These are phyloP conservation scores for Salix viminalis DNA, from an alignment of 345 rosid genomes.

Conservation along the genomic window DNA sequence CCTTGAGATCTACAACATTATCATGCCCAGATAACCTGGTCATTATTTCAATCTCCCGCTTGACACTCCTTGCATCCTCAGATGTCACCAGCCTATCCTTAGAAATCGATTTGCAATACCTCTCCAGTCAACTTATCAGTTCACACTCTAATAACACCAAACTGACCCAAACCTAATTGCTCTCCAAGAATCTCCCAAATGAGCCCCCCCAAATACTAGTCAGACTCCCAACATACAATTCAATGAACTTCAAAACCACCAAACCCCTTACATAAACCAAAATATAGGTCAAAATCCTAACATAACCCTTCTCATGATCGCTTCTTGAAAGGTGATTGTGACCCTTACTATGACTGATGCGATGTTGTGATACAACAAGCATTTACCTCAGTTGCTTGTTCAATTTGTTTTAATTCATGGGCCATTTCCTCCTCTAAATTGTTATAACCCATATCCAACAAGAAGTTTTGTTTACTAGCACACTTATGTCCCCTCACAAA, in stretches of 20 bases:
- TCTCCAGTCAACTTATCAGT: constrained; percentile 53
- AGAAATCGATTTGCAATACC: constrained; percentile 58
- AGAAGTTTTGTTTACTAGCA: no score
- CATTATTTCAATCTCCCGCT: constrained; percentile 69
- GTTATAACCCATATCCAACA: no score
- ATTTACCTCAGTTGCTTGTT: no score
- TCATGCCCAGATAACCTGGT: constrained; percentile 62
- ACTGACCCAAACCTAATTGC: constrained; percentile 65
- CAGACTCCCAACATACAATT: not conserved
- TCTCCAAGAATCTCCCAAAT: constrained; percentile 35
- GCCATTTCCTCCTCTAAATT: no score
- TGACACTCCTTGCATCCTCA: constrained; percentile 50
- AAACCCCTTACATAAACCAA: not conserved
- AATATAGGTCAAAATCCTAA: constrained; percentile 12
- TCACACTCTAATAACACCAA: constrained; percentile 61
- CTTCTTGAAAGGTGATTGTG: constrained; percentile 10
- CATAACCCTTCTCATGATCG: constrained; percentile 17
- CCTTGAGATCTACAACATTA: constrained; percentile 65
- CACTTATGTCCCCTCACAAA: no score
- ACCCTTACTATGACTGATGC: constrained; percentile 1
- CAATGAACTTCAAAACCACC: not conserved
- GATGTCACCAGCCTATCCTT: constrained; percentile 57
- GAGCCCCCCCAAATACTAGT: not conserved
- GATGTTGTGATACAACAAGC: not conserved
- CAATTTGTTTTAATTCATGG: no score